Evolutionary conservation across 2,329 filamentous ascomycete genomes (phyloP).

Genomic region (Sporothrix variecibatus): DNA sequence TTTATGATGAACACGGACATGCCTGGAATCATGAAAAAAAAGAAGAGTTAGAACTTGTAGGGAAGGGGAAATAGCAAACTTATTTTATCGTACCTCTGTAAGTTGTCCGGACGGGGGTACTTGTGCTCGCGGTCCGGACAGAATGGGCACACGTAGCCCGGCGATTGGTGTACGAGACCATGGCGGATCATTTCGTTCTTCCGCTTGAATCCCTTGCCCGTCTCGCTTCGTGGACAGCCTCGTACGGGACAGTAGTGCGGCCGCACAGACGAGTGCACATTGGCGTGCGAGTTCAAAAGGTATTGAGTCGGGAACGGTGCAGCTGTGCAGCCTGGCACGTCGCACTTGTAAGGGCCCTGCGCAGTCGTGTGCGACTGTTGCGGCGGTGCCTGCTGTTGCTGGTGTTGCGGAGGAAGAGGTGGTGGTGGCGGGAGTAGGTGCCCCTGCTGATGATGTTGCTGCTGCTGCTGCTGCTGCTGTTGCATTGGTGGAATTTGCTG

Average conservation of each 20-base stretch:
- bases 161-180: slow-evolving; percentile 89
- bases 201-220: slow-evolving; percentile 69
- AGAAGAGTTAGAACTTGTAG: neutral
- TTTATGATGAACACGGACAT: slow-evolving; percentile 87
- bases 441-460: slow-evolving; percentile 52
- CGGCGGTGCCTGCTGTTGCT: slow-evolving; percentile 47
- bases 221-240: slow-evolving; percentile 63
- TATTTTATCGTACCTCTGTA: slow-evolving; percentile 75
- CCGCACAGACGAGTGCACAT: slow-evolving; percentile 66
- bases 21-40: slow-evolving; percentile 56
- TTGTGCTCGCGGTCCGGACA: slow-evolving; percentile 92
- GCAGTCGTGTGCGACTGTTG: slow-evolving; percentile 39
- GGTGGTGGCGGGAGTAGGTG: neutral
- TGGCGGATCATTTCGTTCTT: slow-evolving; percentile 75
- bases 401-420: neutral
- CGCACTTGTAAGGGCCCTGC: slow-evolving; percentile 59
- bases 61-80: slow-evolving; percentile 24
- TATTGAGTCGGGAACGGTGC: slow-evolving; percentile 75
- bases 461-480: slow-evolving; percentile 36
- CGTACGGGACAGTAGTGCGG: slow-evolving; percentile 67
- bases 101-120: slow-evolving; percentile 92
- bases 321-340: slow-evolving; percentile 65
- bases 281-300: slow-evolving; percentile 77
- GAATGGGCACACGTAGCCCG: slow-evolving; percentile 94
- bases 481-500: neutral